A percentile compares a stretch with the other conserved stretches of the same genome.
phyloP scores from a whole-genome alignment of 2,329 filamentous ascomycete genomes.

The Ascochyta fabae region DNA sequence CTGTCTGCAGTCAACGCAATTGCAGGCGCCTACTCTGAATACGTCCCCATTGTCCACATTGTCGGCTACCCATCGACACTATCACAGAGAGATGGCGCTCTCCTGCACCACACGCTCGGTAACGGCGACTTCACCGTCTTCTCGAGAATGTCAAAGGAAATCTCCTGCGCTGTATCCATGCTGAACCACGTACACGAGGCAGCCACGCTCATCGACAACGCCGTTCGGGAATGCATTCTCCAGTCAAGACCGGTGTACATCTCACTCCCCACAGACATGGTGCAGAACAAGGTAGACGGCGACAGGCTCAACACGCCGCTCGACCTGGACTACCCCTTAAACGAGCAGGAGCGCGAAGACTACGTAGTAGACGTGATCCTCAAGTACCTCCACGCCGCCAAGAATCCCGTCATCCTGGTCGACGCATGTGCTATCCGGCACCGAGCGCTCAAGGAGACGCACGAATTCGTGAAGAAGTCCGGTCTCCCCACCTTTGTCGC shows the following conservation, averaged over 20 bases:
- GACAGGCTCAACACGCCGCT: conserved; percentile 73
- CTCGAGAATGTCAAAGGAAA: conserved; percentile 74
- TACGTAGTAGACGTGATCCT: conserved; percentile 83
- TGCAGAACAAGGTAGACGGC: conserved; percentile 76
- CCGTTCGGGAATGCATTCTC: conserved; percentile 75
- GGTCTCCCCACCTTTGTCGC: conserved; percentile 83
- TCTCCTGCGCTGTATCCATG: conserved; percentile 74
- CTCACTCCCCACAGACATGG: conserved; percentile 81
- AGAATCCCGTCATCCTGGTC: conserved; percentile 78
- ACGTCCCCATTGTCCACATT: conserved; percentile 56
- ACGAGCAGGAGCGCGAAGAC: conserved; percentile 74
- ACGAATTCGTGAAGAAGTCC: conserved; percentile 74
- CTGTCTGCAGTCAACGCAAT: conserved; percentile 56
- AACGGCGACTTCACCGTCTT: conserved; percentile 81
- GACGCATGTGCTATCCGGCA: conserved; percentile 85
- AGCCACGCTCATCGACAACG: conserved; percentile 77
- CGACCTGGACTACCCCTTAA: conserved; percentile 67
- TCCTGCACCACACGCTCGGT: conserved; percentile 57
- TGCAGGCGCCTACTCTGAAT: conserved; percentile 57
- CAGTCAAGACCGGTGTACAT: conserved; percentile 82
- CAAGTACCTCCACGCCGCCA: conserved; percentile 73
- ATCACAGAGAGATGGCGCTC: conserved; percentile 50
- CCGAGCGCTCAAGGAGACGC: conserved; percentile 73
- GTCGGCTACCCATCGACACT: conserved; percentile 54
- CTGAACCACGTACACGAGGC: conserved; percentile 74